Evolutionary conservation across 2,329 filamentous ascomycete genomes (phyloP).

Genomic region (Rachicladosporium sp.): DNA sequence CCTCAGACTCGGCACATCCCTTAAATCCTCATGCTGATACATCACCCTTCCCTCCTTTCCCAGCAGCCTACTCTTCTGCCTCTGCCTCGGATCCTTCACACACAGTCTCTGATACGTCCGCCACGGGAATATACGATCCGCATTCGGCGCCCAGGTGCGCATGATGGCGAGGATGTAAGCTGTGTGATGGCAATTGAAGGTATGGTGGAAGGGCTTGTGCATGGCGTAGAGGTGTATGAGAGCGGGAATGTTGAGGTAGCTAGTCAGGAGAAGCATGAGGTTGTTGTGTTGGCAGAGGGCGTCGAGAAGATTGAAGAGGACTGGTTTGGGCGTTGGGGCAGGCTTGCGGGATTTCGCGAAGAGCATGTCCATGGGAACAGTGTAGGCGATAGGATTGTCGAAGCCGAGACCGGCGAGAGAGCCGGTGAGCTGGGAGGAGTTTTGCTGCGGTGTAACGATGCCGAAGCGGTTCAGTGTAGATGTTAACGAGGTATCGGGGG

Average conservation of each 20-base stretch:
- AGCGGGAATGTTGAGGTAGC: constrained; percentile 42
- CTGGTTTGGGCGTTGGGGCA: too few relatives aligned
- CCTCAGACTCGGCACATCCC: constrained; percentile 47
- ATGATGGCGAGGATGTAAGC: constrained; percentile 48
- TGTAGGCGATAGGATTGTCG: constrained; percentile 2
- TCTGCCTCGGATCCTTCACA: constrained; percentile 43
- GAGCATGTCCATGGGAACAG: neutral
- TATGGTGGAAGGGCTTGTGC: constrained; percentile 49
- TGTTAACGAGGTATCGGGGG: neutral
- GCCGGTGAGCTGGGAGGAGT: neutral
- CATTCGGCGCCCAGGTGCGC: constrained; percentile 40
- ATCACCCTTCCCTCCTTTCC: constrained; percentile 3
- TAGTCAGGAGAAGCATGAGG: constrained; percentile 43
- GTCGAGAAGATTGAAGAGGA: constrained; percentile 22
- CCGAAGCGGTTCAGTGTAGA: too few relatives aligned
- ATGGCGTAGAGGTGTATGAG: constrained; percentile 54
- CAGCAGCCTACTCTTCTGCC: constrained; percentile 13
- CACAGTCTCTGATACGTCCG: constrained; percentile 45
- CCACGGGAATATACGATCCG: constrained; percentile 50
- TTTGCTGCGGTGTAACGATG: too few relatives aligned
- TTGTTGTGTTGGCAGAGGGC: constrained; percentile 29
- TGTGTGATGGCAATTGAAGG: constrained; percentile 47
- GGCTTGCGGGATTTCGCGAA: neutral
- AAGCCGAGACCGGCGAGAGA: neutral
- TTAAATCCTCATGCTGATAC: constrained; percentile 22